Conservation (phyloP, 306 rosid genomes). For the Castanea sativa region DNA sequence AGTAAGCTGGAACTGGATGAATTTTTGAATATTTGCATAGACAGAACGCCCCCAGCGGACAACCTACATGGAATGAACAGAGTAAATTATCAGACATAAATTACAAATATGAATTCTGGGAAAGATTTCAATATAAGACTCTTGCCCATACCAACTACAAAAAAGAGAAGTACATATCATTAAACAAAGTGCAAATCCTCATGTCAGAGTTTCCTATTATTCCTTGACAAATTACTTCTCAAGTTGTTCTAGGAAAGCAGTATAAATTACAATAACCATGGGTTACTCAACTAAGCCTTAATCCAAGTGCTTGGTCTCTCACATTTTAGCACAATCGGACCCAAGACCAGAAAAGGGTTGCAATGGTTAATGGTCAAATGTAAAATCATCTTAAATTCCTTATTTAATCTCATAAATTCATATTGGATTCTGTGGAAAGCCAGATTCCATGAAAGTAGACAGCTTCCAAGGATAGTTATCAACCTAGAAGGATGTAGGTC, state of each 20-base stretch:
- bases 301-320: neutral
- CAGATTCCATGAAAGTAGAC: too few relatives aligned
- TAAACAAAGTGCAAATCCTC: neutral
- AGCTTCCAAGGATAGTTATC: too few relatives aligned
- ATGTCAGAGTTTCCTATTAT: neutral
- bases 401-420: too few relatives aligned
- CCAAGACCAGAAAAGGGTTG: neutral
- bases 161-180: neutral
- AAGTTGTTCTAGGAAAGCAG: too few relatives aligned
- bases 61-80: constrained; percentile 52
- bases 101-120: neutral
- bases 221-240: neutral
- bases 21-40: constrained; percentile 95
- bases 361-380: neutral
- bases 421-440: too few relatives aligned
- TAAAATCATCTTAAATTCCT: neutral
- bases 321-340: neutral
- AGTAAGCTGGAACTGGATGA: constrained; percentile 96
- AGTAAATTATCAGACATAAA: constrained; percentile 9
- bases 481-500: too few relatives aligned
- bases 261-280: too few relatives aligned
- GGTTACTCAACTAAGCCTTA: neutral
- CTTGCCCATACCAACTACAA: neutral
- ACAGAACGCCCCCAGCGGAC: constrained; percentile 99
- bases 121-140: neutral